Conservation (phyloP, 208 protist genomes). For the Acanthamoeba sp. region DNA sequence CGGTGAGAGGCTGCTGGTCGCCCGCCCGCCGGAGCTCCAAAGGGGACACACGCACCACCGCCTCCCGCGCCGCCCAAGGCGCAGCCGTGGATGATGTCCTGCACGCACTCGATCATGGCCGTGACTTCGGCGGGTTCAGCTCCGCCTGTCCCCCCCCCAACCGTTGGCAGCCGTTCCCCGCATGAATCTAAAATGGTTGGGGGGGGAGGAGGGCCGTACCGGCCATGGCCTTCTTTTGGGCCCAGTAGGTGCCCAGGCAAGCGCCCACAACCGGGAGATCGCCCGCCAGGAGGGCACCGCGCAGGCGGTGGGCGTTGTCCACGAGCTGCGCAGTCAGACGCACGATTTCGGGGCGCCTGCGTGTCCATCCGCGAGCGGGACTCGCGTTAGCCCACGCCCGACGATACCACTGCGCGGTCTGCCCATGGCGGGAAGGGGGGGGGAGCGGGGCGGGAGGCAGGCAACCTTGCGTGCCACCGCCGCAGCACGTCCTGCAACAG, state of each 20-base stretch:
- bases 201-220: too few species aligned
- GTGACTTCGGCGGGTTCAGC: constrained; percentile 69
- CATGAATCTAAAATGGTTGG: too few species aligned
- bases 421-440: background rate
- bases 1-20: background rate
- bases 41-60: constrained; percentile 17
- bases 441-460: background rate
- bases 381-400: too few species aligned
- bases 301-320: constrained; percentile 5
- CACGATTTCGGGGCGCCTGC: constrained; percentile 23
- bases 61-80: constrained; percentile 76
- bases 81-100: constrained; percentile 17
- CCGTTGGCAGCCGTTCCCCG: too few species aligned
- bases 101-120: constrained; percentile 1
- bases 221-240: constrained; percentile 80
- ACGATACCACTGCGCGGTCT: too few species aligned
- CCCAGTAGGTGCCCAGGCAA: background rate
- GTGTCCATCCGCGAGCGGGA: too few species aligned
- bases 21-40: background rate
- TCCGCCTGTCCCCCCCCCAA: too few species aligned
- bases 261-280: background rate
- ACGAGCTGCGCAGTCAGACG: constrained; percentile 20
- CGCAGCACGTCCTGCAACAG: constrained; percentile 81
- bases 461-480: constrained; percentile 74
- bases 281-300: background rate